Base-by-base conservation (phyloP, 805 yeast species). In the Nakazawaea wyomingensis region DNA sequence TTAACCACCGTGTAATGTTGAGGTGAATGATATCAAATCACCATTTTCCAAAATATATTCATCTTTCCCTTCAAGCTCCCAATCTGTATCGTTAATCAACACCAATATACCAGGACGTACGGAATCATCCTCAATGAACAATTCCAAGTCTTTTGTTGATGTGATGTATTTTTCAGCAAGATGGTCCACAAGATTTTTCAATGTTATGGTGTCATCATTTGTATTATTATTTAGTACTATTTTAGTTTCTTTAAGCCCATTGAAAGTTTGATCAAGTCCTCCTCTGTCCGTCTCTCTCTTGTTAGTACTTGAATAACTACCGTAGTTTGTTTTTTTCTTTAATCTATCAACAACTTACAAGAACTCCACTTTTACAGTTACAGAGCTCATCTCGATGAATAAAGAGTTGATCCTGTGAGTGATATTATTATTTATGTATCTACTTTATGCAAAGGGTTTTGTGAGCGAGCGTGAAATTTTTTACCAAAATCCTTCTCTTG, bases 61-160 rank as follows among this genome's bases (percentile, higher is more conserved):
- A 53, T 86, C 89, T 61, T 82, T 89, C 9, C 88, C 98, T 59
- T 89, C 95, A 11, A 91, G 64, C 56, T 91, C 99, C 98, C 98
- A 91, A 64, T 91, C 99, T 0, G 95, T 80, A 58, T 91, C 98
- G 56, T 91, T 91, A 48, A 91, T 84, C 44, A 91, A 71, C 8
- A 93, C 96, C 48, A 91, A 67, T 37, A 91, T 87, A 2, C 99
- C 99, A 0, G 98, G 96, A 39, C 98, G 78, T 11, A 88, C 80
- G 1, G 82, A 75, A 9, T 70, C 95, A 51, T 86, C 90, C 53
- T 86, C 93, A 5, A 90, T 69, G 55, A 91, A 89, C 10, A 89
- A 83, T 3, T 78, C 82, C 22, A 73, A 65, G 55, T 84, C 89
- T 46, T 76, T 77, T 27, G 76, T 68, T 48, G 83, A 78, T 21